phyloP scores from a whole-genome alignment of 2,329 filamentous ascomycete genomes.

The Hypoxylon sp. region DNA sequence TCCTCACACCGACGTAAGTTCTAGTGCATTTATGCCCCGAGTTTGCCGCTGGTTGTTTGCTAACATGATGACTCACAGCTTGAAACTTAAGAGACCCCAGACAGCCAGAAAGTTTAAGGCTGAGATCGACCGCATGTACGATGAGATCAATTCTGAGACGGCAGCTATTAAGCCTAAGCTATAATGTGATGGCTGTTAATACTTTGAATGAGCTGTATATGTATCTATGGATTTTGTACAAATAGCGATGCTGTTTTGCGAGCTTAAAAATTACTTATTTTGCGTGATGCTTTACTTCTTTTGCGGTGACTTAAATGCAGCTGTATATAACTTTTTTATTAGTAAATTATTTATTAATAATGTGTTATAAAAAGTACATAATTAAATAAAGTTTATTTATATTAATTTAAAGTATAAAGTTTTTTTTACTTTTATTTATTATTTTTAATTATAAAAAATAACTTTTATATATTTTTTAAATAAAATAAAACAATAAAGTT shows the following conservation, averaged over 20 bases:
- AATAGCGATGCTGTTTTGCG: constrained; percentile 2
- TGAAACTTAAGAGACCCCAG: constrained; percentile 72
- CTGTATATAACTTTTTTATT: no score
- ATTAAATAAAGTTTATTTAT: no score
- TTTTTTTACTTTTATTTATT: no score
- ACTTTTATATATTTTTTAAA: constrained; percentile 19
- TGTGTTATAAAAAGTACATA: no score
- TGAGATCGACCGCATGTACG: constrained; percentile 69
- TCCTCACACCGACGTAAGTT: constrained; percentile 86
- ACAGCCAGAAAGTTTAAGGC: constrained; percentile 64
- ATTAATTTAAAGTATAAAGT: no score
- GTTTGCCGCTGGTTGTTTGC: constrained; percentile 10
- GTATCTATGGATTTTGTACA: constrained; percentile 10
- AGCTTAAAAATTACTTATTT: constrained; percentile 11
- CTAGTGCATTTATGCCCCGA: neutral
- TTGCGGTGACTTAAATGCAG: no score
- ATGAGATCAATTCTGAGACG: constrained; percentile 61
- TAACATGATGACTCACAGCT: constrained; percentile 54
- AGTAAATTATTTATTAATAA: no score
- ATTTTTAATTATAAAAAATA: neutral
- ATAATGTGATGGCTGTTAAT: constrained; percentile 47
- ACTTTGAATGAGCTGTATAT: constrained; percentile 15
- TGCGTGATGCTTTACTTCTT: neutral
- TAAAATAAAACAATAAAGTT: constrained; percentile 22
- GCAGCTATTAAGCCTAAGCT: constrained; percentile 59